These are phyloP conservation scores for Dioscorea dumetorum DNA, from an alignment of 106 monocot species.

Conservation along the genomic window DNA sequence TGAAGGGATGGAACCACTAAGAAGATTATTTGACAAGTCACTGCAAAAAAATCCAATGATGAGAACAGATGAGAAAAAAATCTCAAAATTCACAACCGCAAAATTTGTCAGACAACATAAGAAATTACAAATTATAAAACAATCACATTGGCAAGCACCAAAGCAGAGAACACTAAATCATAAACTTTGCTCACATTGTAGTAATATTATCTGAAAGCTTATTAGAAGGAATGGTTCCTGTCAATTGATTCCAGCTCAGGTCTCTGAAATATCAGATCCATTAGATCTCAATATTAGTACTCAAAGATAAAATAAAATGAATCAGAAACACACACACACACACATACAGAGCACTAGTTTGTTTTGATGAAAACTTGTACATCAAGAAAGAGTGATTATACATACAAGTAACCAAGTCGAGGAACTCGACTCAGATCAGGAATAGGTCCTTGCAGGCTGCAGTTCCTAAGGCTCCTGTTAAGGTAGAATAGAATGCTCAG, in stretches of 20 bases:
- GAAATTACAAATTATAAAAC: neutral
- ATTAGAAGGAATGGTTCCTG: conserved; percentile 55
- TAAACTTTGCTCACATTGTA: conserved; percentile 47
- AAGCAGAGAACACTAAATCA: neutral
- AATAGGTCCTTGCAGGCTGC: conserved; percentile 55
- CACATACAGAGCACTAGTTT: neutral
- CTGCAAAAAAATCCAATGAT: conserved; percentile 34
- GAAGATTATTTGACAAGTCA: conserved; percentile 59
- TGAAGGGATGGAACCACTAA: conserved; percentile 60
- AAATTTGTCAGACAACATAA: too few relatives aligned
- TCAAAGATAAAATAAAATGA: neutral
- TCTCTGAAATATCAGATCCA: conserved; percentile 52
- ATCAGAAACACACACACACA: neutral
- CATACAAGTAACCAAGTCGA: conserved; percentile 73
- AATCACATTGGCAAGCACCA: neutral
- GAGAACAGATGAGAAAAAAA: neutral
- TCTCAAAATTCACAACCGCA: too few relatives aligned
- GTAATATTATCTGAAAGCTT: conserved; percentile 70
- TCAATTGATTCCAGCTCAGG: conserved; percentile 68
- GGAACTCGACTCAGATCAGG: conserved; percentile 66
- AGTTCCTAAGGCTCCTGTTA: conserved; percentile 80
- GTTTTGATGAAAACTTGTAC: neutral
- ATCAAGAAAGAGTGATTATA: neutral
- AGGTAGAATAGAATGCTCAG: neutral
- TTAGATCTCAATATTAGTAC: conserved; percentile 3